Evolutionary conservation across 2,329 filamentous ascomycete species (phyloP), one percentile per base, ranked within the genome.

Genomic region (Fusarium nodosum): DNA sequence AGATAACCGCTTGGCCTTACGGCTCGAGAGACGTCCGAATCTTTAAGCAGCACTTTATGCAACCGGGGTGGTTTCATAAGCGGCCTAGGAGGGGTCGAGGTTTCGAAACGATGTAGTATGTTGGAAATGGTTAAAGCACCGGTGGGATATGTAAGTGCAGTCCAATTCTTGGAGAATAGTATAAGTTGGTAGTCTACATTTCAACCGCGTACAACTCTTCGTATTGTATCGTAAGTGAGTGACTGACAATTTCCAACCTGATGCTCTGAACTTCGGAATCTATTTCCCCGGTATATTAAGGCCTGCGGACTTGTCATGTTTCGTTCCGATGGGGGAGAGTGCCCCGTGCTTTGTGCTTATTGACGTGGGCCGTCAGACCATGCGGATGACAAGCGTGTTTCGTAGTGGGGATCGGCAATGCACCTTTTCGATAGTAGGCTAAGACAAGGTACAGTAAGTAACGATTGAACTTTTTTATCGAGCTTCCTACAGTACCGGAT

Each of bases 201-300:
- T 16, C 22, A 15, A 28, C 52, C 44, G 42, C 56, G 47, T 54
- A 38, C 26, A 28, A 30, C 47, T 53, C 51, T 44, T 50, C 46
- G 54, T 60, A 64, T 60, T 38, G 28, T 57, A 39, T 20, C 3
- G 36, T 13, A 13, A 39, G n/a, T 28, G 36, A 44, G 44, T 38
- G 45, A 46, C 60, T 51, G 36, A 34, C 48, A 46, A 56, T 56
- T 46, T 56, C 22, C n/a, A 59, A 51, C 38, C 51, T 66, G 47
- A 53, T 30, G 62, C 56, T 56, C 34, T 66, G 28, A 52, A 41
- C 42, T 51, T 54, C 67, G 67, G 67, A 70, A 68, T 64, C 41
- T 70, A 70, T 68, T 70, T 68, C 54, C 60, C 68, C 68, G 64
- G 38, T 42, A 69, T 68, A 62, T 68, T 57, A 60, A 68, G 63